A percentile compares a stretch with the other conserved stretches of the same genome.
These are phyloP conservation scores for Starmerella gropengiesseri DNA, from an alignment of 805 yeast genomes.

Conservation along the genomic window DNA sequence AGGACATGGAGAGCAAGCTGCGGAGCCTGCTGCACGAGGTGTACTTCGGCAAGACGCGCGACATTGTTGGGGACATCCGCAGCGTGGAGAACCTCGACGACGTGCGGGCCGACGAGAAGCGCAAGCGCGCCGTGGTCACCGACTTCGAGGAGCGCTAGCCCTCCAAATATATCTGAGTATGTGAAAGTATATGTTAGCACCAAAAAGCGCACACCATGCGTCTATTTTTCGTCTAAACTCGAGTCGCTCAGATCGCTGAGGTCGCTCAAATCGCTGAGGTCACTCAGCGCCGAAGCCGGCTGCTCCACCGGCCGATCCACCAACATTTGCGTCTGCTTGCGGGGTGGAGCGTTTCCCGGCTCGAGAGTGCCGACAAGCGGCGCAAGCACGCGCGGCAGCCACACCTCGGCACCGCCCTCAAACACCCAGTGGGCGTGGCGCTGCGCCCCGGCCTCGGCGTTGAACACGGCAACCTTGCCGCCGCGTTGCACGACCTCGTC, in stretches of 20 bases:
- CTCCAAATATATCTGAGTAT: too few relatives aligned
- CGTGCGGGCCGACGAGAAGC: conserved; percentile 32
- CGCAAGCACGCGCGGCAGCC: conserved; percentile 55
- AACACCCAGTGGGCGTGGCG: conserved; percentile 50
- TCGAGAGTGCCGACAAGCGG: conserved; percentile 27
- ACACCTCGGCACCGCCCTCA: conserved; percentile 65
- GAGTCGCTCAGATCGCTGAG: conserved; percentile 1
- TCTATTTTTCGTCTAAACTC: background rate
- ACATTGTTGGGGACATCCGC: conserved; percentile 64
- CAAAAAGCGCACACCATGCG: too few relatives aligned
- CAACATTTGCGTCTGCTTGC: too few relatives aligned
- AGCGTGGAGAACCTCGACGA: conserved; percentile 32
- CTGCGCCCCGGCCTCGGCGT: conserved; percentile 35
- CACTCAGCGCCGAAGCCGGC: background rate
- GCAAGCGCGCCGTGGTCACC: conserved; percentile 36
- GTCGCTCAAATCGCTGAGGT: conserved; percentile 11
- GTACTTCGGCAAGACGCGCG: conserved; percentile 88
- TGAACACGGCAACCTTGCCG: conserved; percentile 76
- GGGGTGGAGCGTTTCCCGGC: too few relatives aligned
- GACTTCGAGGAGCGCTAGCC: conserved; percentile 8
- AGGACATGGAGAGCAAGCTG: conserved; percentile 77
- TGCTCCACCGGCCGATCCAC: too few relatives aligned
- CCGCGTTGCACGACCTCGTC: conserved; percentile 63
- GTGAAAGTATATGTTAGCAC: too few relatives aligned
- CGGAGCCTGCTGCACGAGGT: conserved; percentile 85